Percentiles rank a stretch among this genome's conserved stretches.
phyloP scores from a whole-genome alignment of 2,329 filamentous ascomycete species.

The Colletotrichum scovillei region DNA sequence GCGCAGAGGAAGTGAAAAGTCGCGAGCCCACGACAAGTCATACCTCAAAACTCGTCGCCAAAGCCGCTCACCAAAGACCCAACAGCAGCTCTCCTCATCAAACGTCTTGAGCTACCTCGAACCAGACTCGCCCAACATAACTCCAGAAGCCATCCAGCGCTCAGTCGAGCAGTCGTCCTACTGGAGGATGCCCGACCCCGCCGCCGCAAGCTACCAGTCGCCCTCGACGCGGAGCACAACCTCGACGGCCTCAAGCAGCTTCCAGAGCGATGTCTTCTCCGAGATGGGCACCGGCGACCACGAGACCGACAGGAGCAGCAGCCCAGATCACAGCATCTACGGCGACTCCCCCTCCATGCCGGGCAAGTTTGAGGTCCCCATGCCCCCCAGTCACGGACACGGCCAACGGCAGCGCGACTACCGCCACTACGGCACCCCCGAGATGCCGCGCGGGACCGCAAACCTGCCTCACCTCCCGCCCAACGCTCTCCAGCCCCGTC shows the following conservation, averaged over 20 bases:
- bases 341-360: slow-evolving; percentile 38
- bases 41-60: slow-evolving; percentile 33
- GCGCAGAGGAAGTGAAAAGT: slow-evolving; percentile 26
- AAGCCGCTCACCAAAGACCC: slow-evolving; percentile 33
- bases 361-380: slow-evolving; percentile 26
- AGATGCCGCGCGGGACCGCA: slow-evolving; percentile 54
- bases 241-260: slow-evolving; percentile 64
- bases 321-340: slow-evolving; percentile 53
- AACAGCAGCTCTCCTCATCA: slow-evolving; percentile 19
- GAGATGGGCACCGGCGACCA: slow-evolving; percentile 44
- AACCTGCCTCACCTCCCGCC: slow-evolving; percentile 51
- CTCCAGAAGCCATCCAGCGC: slow-evolving; percentile 46
- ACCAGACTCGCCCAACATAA: slow-evolving; percentile 64
- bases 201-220: slow-evolving; percentile 38
- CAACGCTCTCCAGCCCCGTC: slow-evolving; percentile 50
- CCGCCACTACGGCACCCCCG: slow-evolving; percentile 52
- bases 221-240: slow-evolving; percentile 46
- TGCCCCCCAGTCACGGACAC: slow-evolving; percentile 24
- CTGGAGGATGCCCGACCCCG: slow-evolving; percentile 42
- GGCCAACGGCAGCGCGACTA: slow-evolving; percentile 29
- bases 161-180: slow-evolving; percentile 44
- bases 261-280: slow-evolving; percentile 58
- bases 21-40: slow-evolving; percentile 34
- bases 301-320: slow-evolving; percentile 58
- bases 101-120: slow-evolving; percentile 67